Conservation (phyloP, 1,284 basidiomycete genomes). For the Ustilago trichophora region DNA sequence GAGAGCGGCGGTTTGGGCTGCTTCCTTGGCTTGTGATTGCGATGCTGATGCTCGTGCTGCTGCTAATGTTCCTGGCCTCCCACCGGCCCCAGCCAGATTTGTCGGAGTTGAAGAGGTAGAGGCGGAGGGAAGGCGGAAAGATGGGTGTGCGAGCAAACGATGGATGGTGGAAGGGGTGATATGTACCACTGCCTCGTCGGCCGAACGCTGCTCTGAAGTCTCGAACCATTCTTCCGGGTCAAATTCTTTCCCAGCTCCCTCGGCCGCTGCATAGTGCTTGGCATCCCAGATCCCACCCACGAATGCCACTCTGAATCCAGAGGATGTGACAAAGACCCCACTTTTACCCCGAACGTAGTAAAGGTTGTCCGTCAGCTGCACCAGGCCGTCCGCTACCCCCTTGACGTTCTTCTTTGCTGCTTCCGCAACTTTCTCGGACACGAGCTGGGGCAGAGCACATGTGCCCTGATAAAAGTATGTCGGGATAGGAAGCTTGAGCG, state of each 20-base stretch:
- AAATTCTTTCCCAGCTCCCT: slow-evolving; percentile 1
- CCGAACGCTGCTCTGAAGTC: not conserved
- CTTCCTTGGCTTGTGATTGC: slow-evolving; percentile 4
- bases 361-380: slow-evolving; percentile 41
- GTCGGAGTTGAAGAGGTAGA: not conserved
- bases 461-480: slow-evolving; percentile 93
- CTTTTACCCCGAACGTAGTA: slow-evolving; percentile 48
- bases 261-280: slow-evolving; percentile 6
- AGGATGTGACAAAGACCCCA: slow-evolving; percentile 25
- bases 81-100: not conserved
- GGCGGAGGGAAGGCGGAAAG: slow-evolving; percentile 23
- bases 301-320: slow-evolving; percentile 49
- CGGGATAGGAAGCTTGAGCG: slow-evolving; percentile 79
- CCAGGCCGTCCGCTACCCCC: slow-evolving; percentile 4
- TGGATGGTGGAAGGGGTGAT: slow-evolving; percentile 31
- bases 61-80: slow-evolving; percentile 49
- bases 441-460: not conserved
- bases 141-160: slow-evolving; percentile 34
- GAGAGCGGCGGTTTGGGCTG: slow-evolving; percentile 24
- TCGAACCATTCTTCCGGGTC: slow-evolving; percentile 23
- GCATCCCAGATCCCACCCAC: slow-evolving; percentile 44
- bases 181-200: slow-evolving; percentile 15
- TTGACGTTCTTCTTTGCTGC: not conserved
- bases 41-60: slow-evolving; percentile 37
- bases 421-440: slow-evolving; percentile 7